Percentiles rank a stretch among this genome's conserved stretches.
Conservation (phyloP, 768 basidiomycete species). For the Coprinopsis cinerea region DNA sequence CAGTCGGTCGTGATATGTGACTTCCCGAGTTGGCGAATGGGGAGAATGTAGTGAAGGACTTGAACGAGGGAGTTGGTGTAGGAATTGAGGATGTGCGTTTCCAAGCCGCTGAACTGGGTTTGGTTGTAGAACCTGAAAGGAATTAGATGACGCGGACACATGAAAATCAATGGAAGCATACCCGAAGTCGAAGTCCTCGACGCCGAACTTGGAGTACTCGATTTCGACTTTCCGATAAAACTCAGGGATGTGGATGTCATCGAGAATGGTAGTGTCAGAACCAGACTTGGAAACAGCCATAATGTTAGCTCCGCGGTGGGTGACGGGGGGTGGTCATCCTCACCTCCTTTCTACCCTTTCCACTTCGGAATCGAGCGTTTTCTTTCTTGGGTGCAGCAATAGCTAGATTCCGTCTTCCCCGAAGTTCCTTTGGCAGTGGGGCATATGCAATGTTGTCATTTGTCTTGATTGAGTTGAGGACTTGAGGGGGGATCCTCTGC, state of each 20-base stretch:
- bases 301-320: background rate
- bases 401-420: slow-evolving; percentile 77
- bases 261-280: slow-evolving; percentile 46
- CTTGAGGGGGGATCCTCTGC: slow-evolving; percentile 70
- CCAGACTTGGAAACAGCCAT: slow-evolving; percentile 31
- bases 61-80: slow-evolving; percentile 92
- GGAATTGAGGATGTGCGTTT: slow-evolving; percentile 95
- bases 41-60: slow-evolving; percentile 77
- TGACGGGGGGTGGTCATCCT: slow-evolving; percentile 13
- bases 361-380: slow-evolving; percentile 81
- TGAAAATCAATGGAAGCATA: slow-evolving; percentile 27
- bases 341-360: slow-evolving; percentile 52
- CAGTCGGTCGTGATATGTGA: slow-evolving; percentile 90
- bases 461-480: slow-evolving; percentile 72
- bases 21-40: slow-evolving; percentile 79
- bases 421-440: slow-evolving; percentile 76
- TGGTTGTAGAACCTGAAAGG: slow-evolving; percentile 81
- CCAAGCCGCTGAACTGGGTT: slow-evolving; percentile 84
- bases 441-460: slow-evolving; percentile 93
- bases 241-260: slow-evolving; percentile 60
- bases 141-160: background rate
- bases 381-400: slow-evolving; percentile 44
- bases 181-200: slow-evolving; percentile 99
- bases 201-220: slow-evolving; percentile 96
- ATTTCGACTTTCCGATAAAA: slow-evolving; percentile 93